Evolutionary conservation across 768 basidiomycete species (phyloP), one percentile per base, ranked within the genome.

Genomic region (Kwoniella sp.): DNA sequence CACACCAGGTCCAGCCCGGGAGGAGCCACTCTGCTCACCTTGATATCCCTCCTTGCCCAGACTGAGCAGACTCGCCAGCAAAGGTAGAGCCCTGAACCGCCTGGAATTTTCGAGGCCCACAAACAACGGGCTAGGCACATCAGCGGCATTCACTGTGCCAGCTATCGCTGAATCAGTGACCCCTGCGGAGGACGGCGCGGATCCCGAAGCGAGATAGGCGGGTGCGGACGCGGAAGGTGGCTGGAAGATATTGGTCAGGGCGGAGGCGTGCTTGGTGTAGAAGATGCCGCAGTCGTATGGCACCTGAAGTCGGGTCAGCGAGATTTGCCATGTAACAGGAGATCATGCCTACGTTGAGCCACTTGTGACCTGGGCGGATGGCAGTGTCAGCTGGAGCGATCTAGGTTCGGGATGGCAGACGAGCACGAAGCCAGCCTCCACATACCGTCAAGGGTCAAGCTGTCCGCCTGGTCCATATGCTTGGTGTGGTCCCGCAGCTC

Each of bases 281-380:
- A 78, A 78, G 5, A 78, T 36, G 2, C 76, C 78, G 38, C 70
- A 70, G 54, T 78, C 76, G 64, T 72, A 74, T 29, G 73, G 73
- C 3, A 69, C 64, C 64, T 69, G 42, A 6, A 38, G 31, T 10
- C n/a, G 37, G n/a, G 23, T 41, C 27, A 48, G 46, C 27, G 12
- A 31, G 31, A 20, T 9, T 33, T 50, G 19, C 14, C 14, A 19
- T 38, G 7, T 50, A 15, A n/a, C 23, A 6, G 11, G 25, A 8
- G n/a, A n/a, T n/a, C n/a, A n/a, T n/a, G n/a, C 76, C 74, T 1
- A 77, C 77, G 46, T 79, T 77, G 10, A 79, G 74, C 77, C 76
- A 75, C 61, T 75, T 74, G 53, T 71, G 53, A 23, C 53, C 53
- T 55, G 33, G 20, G 17, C 15, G n/a, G n/a, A n/a, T n/a, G 25